phyloP scores from a whole-genome alignment of 331 rosid genomes.

The Arachis monticola region DNA sequence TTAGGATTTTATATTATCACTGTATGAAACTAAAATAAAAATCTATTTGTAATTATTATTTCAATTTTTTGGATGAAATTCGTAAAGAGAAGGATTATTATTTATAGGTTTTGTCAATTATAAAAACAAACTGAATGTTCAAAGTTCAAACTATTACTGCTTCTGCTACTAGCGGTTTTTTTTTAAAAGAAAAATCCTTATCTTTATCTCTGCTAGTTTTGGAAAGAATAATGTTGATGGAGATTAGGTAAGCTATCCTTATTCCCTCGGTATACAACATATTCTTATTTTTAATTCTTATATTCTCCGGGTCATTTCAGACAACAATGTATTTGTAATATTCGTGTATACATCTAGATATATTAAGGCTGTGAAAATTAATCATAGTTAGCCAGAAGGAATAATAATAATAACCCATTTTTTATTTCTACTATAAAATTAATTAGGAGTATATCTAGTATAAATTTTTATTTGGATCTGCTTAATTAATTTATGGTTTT shows the following conservation, averaged over 20 bases:
- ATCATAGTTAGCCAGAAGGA: too few relatives aligned
- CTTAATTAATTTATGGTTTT: background rate
- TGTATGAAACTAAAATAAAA: too few relatives aligned
- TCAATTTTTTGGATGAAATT: too few relatives aligned
- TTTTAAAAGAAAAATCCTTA: background rate
- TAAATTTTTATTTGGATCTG: background rate
- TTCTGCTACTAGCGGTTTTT: background rate
- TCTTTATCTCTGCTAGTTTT: slow-evolving; percentile 7
- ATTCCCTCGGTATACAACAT: slow-evolving; percentile 19
- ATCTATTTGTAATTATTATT: too few relatives aligned
- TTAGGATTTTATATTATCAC: too few relatives aligned
- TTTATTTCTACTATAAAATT: background rate
- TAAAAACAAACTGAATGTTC: background rate
- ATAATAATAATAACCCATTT: too few relatives aligned
- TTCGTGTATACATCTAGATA: too few relatives aligned
- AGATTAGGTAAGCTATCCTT: slow-evolving; percentile 5
- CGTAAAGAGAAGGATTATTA: background rate
- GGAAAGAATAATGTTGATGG: slow-evolving; percentile 30
- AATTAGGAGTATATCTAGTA: background rate
- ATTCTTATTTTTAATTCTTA: slow-evolving; percentile 25
- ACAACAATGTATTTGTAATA: slow-evolving; percentile 1
- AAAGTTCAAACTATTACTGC: background rate
- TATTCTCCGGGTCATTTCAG: slow-evolving; percentile 8
- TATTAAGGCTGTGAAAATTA: too few relatives aligned
- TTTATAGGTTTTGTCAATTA: background rate